Conservation (phyloP, 1,139 yeast genomes). For the Tardiomyces digboiensis region DNA sequence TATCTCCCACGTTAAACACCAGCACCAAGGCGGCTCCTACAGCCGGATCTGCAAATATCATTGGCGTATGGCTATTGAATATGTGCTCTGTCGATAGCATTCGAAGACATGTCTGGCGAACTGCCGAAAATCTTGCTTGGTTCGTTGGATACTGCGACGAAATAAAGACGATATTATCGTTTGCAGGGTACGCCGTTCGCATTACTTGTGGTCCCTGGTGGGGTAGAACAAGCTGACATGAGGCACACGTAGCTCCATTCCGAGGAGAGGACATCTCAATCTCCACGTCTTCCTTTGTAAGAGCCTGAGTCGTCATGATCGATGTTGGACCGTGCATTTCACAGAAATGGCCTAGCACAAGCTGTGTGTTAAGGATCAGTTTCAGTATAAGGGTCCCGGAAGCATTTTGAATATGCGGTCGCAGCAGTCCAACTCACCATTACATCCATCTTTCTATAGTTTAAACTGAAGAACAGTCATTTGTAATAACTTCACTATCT, state of each 20-base stretch:
- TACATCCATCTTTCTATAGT: too few species aligned
- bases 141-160: slow-evolving; percentile 61
- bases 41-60: slow-evolving; percentile 59
- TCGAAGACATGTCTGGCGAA: slow-evolving; percentile 36
- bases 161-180: slow-evolving; percentile 15
- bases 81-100: slow-evolving; percentile 66
- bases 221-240: slow-evolving; percentile 18
- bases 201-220: slow-evolving; percentile 1
- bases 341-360: slow-evolving; percentile 73
- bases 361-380: too few species aligned
- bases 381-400: too few species aligned
- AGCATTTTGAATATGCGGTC: too few species aligned
- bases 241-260: slow-evolving; percentile 13
- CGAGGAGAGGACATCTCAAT: slow-evolving; percentile 4
- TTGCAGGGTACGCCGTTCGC: not conserved
- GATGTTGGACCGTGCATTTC: slow-evolving; percentile 81
- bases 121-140: slow-evolving; percentile 41
- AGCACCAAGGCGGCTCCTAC: slow-evolving; percentile 61
- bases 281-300: slow-evolving; percentile 16
- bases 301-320: slow-evolving; percentile 59
- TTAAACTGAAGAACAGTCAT: too few species aligned
- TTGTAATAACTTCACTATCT: too few species aligned
- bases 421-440: too few species aligned
- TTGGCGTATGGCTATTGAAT: slow-evolving; percentile 54
- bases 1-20: slow-evolving; percentile 60